A percentile compares a stretch with the other conserved stretches of the same genome.
These are phyloP conservation scores for Drosera spatulata DNA, from an alignment of 179 eudicot genomes.

Conservation along the genomic window DNA sequence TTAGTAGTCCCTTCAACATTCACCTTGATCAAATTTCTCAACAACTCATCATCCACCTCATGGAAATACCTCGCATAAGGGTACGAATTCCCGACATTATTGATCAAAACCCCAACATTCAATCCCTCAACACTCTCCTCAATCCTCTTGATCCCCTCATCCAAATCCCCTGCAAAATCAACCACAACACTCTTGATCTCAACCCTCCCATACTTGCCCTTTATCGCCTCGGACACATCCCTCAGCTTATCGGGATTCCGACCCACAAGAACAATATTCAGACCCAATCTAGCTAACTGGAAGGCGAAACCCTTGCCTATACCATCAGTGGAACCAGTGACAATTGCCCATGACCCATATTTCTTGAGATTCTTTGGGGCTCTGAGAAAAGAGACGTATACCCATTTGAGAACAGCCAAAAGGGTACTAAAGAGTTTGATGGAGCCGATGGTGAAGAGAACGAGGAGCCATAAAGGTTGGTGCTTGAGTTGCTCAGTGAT, in stretches of 20 bases:
- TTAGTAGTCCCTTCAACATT: constrained; percentile 80
- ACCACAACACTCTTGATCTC: constrained; percentile 75
- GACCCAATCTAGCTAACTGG: constrained; percentile 63
- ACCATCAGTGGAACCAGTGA: constrained; percentile 90
- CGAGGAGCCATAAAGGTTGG: constrained; percentile 21
- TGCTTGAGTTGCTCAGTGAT: constrained; percentile 10
- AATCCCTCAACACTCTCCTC: constrained; percentile 47
- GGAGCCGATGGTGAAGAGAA: constrained; percentile 18
- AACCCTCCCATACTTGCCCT: constrained; percentile 24
- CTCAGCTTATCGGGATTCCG: constrained; percentile 70
- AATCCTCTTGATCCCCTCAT: constrained; percentile 51
- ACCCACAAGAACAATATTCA: constrained; percentile 68
- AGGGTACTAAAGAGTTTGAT: constrained; percentile 18
- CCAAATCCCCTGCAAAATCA: constrained; percentile 78
- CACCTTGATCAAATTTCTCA: constrained; percentile 54
- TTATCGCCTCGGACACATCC: constrained; percentile 51
- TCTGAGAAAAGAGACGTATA: constrained; percentile 57
- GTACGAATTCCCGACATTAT: constrained; percentile 79
- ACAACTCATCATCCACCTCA: constrained; percentile 63
- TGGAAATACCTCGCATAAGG: constrained; percentile 87
- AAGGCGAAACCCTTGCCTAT: constrained; percentile 83
- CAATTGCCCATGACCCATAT: constrained; percentile 88
- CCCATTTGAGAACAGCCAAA: constrained; percentile 45
- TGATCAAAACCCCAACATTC: constrained; percentile 77
- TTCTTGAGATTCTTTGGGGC: constrained; percentile 67